phyloP scores from a whole-genome alignment of 208 protist genomes.

The Wallacemonas collosoma region DNA sequence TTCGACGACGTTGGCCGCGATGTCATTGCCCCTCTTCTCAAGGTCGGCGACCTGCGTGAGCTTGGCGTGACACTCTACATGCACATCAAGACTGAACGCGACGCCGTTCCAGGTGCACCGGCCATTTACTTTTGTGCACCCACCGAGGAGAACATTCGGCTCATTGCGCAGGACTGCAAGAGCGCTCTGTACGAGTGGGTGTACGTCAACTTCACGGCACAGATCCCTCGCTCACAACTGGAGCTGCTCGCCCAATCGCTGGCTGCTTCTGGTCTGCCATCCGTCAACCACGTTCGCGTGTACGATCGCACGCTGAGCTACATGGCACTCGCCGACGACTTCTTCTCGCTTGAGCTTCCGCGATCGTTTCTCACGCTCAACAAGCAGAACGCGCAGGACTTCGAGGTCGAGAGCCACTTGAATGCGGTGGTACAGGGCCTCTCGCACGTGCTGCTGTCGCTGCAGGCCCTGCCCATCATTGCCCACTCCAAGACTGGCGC shows the following conservation, averaged over 20 bases:
- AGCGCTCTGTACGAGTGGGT: slow-evolving; percentile 84
- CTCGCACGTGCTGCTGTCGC: slow-evolving; percentile 80
- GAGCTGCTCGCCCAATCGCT: slow-evolving; percentile 77
- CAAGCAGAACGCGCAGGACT: slow-evolving; percentile 55
- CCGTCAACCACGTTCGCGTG: slow-evolving; percentile 79
- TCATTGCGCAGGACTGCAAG: slow-evolving; percentile 78
- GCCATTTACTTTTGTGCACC: slow-evolving; percentile 91
- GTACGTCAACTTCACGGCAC: slow-evolving; percentile 89
- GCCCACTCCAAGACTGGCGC: slow-evolving; percentile 79
- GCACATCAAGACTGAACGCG: slow-evolving; percentile 81
- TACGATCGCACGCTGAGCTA: slow-evolving; percentile 89
- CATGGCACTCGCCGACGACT: slow-evolving; percentile 78
- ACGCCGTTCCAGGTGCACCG: slow-evolving; percentile 86
- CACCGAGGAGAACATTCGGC: slow-evolving; percentile 81
- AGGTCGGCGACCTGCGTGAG: slow-evolving; percentile 83
- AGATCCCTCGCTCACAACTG: slow-evolving; percentile 63
- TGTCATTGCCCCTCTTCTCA: slow-evolving; percentile 89
- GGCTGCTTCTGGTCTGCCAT: slow-evolving; percentile 43
- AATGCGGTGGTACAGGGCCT: slow-evolving; percentile 75
- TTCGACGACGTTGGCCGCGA: slow-evolving; percentile 88
- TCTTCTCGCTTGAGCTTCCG: slow-evolving; percentile 87
- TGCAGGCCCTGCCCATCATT: slow-evolving; percentile 83
- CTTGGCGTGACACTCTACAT: slow-evolving; percentile 90
- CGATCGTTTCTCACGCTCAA: slow-evolving; percentile 76
- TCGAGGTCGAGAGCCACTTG: slow-evolving; percentile 75